Evolutionary conservation across 2,329 filamentous ascomycete species (phyloP).

Genomic region (Coleophoma cylindrospora): DNA sequence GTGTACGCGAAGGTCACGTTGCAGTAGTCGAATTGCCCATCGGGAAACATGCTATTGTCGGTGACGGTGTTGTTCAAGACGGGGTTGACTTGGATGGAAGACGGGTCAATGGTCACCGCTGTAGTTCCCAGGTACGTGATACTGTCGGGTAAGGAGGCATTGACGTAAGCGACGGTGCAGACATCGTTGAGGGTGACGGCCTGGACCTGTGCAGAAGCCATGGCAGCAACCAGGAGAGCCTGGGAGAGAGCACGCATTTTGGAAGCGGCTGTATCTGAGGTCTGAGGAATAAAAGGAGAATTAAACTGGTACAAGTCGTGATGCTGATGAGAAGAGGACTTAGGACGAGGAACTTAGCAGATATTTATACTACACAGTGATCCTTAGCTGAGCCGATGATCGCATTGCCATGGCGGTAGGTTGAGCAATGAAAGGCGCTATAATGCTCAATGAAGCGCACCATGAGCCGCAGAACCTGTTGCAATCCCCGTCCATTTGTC

Average conservation of each 20-base stretch:
- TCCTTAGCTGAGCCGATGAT: too few relatives aligned
- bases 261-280: background rate
- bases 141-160: constrained; percentile 15
- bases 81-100: constrained; percentile 27
- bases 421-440: too few relatives aligned
- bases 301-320: too few relatives aligned
- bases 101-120: constrained; percentile 2
- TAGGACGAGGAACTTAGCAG: too few relatives aligned
- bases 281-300: too few relatives aligned
- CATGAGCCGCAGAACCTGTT: too few relatives aligned
- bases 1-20: constrained; percentile 41
- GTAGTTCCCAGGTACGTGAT: constrained; percentile 7
- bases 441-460: too few relatives aligned
- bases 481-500: too few relatives aligned
- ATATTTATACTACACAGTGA: too few relatives aligned
- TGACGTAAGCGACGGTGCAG: constrained; percentile 14
- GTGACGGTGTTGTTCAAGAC: constrained; percentile 28
- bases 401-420: too few relatives aligned
- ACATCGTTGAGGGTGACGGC: constrained; percentile 16
- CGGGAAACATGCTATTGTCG: constrained; percentile 22
- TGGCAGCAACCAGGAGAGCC: background rate
- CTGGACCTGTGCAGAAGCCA: background rate
- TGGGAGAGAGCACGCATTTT: background rate
- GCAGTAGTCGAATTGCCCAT: constrained; percentile 34
- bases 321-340: too few relatives aligned